A percentile compares a stretch with the other conserved stretches of the same genome.
These are phyloP conservation scores for Botrytis cinerea DNA, from an alignment of 2,329 filamentous ascomycete species.

Conservation along the genomic window DNA sequence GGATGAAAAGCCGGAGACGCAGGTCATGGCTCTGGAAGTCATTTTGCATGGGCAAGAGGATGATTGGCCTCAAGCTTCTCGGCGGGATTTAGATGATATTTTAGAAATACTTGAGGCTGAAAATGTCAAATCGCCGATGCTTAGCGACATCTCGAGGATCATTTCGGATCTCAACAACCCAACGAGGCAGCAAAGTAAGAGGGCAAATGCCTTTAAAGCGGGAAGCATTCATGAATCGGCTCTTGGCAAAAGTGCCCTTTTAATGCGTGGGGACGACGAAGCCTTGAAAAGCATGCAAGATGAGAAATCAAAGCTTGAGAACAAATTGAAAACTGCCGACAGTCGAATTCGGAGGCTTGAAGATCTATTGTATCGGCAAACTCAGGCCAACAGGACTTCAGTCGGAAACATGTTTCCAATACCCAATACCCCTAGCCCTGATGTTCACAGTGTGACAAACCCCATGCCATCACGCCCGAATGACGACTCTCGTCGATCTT, in stretches of 20 bases:
- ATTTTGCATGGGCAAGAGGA: conserved; percentile 79
- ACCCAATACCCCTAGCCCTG: conserved; percentile 47
- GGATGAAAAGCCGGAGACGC: conserved; percentile 64
- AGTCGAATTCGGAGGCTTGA: conserved; percentile 90
- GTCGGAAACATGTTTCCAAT: conserved; percentile 57
- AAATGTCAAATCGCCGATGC: conserved; percentile 64
- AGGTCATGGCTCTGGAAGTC: conserved; percentile 77
- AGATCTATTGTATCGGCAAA: conserved; percentile 86
- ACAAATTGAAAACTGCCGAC: conserved; percentile 76
- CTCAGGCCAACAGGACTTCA: conserved; percentile 57
- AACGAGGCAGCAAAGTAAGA: conserved; percentile 81
- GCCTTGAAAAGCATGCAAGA: conserved; percentile 74
- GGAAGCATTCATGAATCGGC: conserved; percentile 91
- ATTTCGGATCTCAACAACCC: conserved; percentile 78
- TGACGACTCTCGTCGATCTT: conserved; percentile 58
- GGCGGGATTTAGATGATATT: conserved; percentile 76
- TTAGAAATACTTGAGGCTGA: conserved; percentile 65
- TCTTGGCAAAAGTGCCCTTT: conserved; percentile 80
- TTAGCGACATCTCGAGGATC: conserved; percentile 73
- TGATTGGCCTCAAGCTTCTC: conserved; percentile 75
- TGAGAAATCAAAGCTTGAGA: conserved; percentile 75
- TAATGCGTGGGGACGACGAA: conserved; percentile 87
- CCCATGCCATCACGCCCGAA: conserved; percentile 36
- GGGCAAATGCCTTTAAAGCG: conserved; percentile 92
- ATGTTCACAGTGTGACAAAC: conserved; percentile 51